Conservation (phyloP, 2,329 filamentous ascomycete genomes). For the Atkinsonella hypoxylon region DNA sequence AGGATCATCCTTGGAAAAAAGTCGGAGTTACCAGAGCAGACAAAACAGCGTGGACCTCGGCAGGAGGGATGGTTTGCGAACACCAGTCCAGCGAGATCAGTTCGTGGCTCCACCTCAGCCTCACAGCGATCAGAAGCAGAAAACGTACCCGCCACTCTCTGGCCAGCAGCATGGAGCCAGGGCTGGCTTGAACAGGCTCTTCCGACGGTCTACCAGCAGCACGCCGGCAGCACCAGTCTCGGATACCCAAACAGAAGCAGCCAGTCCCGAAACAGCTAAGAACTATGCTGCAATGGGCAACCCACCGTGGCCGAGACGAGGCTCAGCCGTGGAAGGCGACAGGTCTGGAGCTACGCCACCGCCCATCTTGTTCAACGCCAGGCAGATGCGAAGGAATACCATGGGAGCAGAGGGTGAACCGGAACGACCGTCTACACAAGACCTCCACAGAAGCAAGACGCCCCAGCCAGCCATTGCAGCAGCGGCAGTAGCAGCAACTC, state of each 20-base stretch:
- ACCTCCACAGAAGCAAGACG: slow-evolving; percentile 4
- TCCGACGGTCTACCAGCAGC: slow-evolving; percentile 36
- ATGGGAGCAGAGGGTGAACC: slow-evolving; percentile 11
- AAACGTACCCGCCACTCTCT: slow-evolving; percentile 38
- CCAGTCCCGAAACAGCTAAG: slow-evolving; percentile 10
- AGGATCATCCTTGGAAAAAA: slow-evolving; percentile 11
- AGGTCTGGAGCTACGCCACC: slow-evolving; percentile 40
- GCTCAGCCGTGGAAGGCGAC: slow-evolving; percentile 27
- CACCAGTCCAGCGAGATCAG: slow-evolving; percentile 14
- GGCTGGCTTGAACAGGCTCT: slow-evolving; percentile 36
- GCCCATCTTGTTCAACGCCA: slow-evolving; percentile 38
- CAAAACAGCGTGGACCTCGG: slow-evolving; percentile 21
- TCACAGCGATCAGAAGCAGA: slow-evolving; percentile 22
- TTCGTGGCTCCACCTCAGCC: slow-evolving; percentile 9
- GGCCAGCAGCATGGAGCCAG: slow-evolving; percentile 32
- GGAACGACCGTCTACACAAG: slow-evolving; percentile 11
- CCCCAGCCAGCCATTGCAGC: slow-evolving; percentile 3
- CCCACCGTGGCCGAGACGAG: slow-evolving; percentile 27
- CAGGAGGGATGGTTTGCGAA: slow-evolving; percentile 14
- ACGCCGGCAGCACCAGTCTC: slow-evolving; percentile 1
- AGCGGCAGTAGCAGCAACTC: slow-evolving; percentile 7
- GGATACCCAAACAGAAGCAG: not conserved
- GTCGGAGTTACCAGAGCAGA: slow-evolving; percentile 9
- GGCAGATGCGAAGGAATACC: slow-evolving; percentile 18
- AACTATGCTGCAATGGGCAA: slow-evolving; percentile 22